phyloP scores from a whole-genome alignment of 2,329 filamentous ascomycete species.

The Fusarium bactridioides region DNA sequence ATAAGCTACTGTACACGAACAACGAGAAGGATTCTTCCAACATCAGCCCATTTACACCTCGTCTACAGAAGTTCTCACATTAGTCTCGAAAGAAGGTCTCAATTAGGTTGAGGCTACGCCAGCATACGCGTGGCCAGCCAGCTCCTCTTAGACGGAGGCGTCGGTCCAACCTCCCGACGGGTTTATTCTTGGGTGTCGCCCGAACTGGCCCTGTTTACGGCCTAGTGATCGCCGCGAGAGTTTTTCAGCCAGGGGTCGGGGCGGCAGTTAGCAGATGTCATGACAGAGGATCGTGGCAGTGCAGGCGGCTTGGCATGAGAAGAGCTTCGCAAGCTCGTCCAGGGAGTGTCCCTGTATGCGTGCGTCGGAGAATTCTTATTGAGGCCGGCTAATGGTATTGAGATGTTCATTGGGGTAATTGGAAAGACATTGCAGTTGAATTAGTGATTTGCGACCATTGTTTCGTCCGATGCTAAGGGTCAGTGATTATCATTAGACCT shows the following conservation, averaged over 20 bases:
- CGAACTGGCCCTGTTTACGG: slow-evolving; percentile 19
- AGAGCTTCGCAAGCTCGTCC: slow-evolving; percentile 24
- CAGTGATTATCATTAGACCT: neutral
- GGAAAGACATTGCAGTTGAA: neutral
- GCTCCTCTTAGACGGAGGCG: neutral
- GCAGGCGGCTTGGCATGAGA: slow-evolving; percentile 27
- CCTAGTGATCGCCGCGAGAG: slow-evolving; percentile 31
- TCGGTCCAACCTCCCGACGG: slow-evolving; percentile 13
- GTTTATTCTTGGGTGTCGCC: slow-evolving; percentile 30
- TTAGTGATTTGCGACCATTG: neutral
- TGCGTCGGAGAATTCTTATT: neutral
- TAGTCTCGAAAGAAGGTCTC: neutral
- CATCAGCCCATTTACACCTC: slow-evolving; percentile 5
- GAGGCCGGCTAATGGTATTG: slow-evolving; percentile 10
- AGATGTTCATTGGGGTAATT: slow-evolving; percentile 9
- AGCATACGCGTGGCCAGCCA: slow-evolving; percentile 37
- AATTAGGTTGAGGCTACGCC: slow-evolving; percentile 24
- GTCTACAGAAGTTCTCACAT: slow-evolving; percentile 11
- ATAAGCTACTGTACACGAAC: neutral
- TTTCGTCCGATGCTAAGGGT: neutral
- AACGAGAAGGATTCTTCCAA: neutral
- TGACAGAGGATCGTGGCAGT: slow-evolving; percentile 32
- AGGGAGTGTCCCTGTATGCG: slow-evolving; percentile 2
- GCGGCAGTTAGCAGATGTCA: slow-evolving; percentile 1
- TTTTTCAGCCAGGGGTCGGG: slow-evolving; percentile 16